Percentiles rank a stretch among this genome's conserved stretches.
These are phyloP conservation scores for Terfezia boudieri DNA, from an alignment of 495 filamentous ascomycete species.

Conservation along the genomic window DNA sequence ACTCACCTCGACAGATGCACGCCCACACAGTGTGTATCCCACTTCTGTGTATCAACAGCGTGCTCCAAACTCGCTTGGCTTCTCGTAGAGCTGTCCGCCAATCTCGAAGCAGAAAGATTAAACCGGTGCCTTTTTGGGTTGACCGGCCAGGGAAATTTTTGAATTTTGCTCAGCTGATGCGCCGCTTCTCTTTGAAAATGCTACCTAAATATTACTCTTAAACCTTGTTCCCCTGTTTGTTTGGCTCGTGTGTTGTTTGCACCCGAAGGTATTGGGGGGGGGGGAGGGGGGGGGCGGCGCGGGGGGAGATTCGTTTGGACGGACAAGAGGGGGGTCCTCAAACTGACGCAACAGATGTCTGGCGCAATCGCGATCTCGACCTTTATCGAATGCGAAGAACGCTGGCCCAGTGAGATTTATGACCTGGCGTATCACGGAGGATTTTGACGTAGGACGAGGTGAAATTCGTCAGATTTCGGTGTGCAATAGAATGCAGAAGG, in stretches of 20 bases:
- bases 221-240: neutral
- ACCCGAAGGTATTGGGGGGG: neutral
- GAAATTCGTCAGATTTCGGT: too few species aligned
- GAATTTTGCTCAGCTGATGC: neutral
- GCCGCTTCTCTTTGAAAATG: neutral
- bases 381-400: neutral
- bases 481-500: too few species aligned
- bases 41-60: too few species aligned
- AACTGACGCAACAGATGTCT: neutral
- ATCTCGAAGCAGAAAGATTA: too few species aligned
- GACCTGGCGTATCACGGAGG: too few species aligned
- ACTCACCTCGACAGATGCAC: too few species aligned
- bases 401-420: neutral
- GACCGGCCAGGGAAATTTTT: neutral
- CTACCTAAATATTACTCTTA: neutral
- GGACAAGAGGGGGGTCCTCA: neutral
- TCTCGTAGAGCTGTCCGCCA: too few species aligned
- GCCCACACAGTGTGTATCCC: too few species aligned
- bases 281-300: neutral
- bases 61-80: too few species aligned
- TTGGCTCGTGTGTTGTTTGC: neutral
- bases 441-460: too few species aligned
- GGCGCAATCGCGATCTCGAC: neutral
- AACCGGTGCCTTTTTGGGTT: neutral
- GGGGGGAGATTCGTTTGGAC: neutral